Evolutionary conservation across 2,329 filamentous ascomycete species (phyloP), one percentile per base, ranked within the genome.

Genomic region (Xylaria arbuscula): DNA sequence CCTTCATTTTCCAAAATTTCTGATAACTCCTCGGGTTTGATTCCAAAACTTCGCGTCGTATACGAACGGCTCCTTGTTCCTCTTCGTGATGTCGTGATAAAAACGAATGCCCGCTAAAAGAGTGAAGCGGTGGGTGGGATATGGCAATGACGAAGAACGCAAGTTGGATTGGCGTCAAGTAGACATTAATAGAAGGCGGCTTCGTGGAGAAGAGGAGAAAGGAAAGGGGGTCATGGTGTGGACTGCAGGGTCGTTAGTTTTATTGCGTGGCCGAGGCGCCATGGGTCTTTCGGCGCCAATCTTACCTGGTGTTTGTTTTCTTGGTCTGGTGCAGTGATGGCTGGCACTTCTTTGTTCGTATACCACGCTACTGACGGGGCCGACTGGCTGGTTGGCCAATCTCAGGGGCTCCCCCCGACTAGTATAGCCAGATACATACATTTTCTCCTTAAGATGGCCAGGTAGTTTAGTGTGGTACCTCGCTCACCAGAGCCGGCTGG

Each of bases 41-140:
- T 72, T 79, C 75, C 75, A 78, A 78, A 74, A 74, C 72, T 75
- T 67, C 68, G 56, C 68, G 56, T 68, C 40, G 68, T 75, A 73
- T 67, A 72, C 69, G 65, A 71, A 72, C 66, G 63, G 68, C 70
- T 74, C 47, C 64, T 53, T 68, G 65, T 69, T 76, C 64, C 74
- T 76, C 74, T 75, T 73, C 76, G 70, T 75, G 67, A 75, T 74
- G 75, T 75, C 75, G 74, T 77, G 68, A 65, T 72, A 72, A 76
- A 80, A 91, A 92, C 83, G 90, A 92, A 85, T 89, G 90, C 88
- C 92, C 92, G 92, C 92, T 94, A 84, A 94, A 93, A 81, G 92
- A 93, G 89, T 93, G 91, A 93, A 93, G 90, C 90, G 90, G 90
- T 90, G 78, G 81, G 85, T 78, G 75, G 76, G 77, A 74, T 76